Evolutionary conservation across 2,329 filamentous ascomycete genomes (phyloP).

Genomic region (Aureobasidium sp.): DNA sequence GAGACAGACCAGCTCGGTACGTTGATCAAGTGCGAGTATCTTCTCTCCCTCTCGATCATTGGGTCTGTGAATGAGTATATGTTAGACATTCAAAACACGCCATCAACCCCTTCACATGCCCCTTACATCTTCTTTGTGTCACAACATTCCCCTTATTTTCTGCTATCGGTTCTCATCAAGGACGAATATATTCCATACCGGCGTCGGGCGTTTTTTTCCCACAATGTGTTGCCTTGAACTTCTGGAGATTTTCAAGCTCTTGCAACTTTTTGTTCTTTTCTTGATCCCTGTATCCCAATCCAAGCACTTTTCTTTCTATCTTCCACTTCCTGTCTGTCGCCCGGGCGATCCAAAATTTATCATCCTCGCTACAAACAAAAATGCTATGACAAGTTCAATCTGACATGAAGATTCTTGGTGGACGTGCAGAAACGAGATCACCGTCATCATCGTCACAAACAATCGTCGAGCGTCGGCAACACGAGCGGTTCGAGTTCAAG

Average conservation of each 20-base stretch:
- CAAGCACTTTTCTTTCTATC: conserved; percentile 5
- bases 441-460: conserved; percentile 14
- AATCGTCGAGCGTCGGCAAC: conserved; percentile 8
- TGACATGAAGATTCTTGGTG: conserved; percentile 2
- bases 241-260: conserved; percentile 11
- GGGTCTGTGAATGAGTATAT: conserved; percentile 11
- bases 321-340: conserved; percentile 5
- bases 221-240: conserved; percentile 12
- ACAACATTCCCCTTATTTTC: background rate
- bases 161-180: background rate
- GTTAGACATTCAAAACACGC: conserved; percentile 13
- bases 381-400: background rate
- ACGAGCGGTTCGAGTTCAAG: background rate
- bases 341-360: background rate
- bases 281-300: conserved; percentile 10
- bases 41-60: conserved; percentile 14
- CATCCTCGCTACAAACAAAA: conserved; percentile 11
- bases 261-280: conserved; percentile 1
- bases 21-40: conserved; percentile 25
- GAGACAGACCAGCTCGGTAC: conserved; percentile 31
- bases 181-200: conserved; percentile 1
- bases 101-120: conserved; percentile 1
- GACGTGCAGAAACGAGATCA: conserved; percentile 9
- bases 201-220: background rate
- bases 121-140: conserved; percentile 11